phyloP scores from a whole-genome alignment of 2,329 filamentous ascomycete species.

The Calonectria pauciramosa region DNA sequence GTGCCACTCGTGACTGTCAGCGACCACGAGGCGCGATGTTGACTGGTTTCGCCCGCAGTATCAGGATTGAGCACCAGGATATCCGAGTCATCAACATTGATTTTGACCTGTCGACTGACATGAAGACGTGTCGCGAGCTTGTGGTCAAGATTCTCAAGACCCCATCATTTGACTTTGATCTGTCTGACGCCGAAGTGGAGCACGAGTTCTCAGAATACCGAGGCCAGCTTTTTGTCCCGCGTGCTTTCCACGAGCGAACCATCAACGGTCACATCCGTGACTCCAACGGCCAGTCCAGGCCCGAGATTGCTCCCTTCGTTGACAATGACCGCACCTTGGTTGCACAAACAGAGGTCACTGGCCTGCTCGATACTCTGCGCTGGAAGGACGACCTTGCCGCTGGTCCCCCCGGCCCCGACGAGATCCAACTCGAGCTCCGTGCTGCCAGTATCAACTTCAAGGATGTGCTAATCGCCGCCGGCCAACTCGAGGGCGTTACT shows the following conservation, averaged over 20 bases:
- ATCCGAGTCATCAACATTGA: constrained; percentile 18
- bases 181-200: constrained; percentile 7
- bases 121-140: neutral
- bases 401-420: constrained; percentile 15
- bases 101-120: constrained; percentile 7
- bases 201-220: constrained; percentile 17
- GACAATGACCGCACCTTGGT: constrained; percentile 15
- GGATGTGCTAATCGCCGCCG: constrained; percentile 12
- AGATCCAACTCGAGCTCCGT: constrained; percentile 12
- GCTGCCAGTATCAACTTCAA: constrained; percentile 22
- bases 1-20: constrained; percentile 10
- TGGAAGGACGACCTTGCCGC: constrained; percentile 18
- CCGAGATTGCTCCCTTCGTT: constrained; percentile 10
- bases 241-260: constrained; percentile 12
- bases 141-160: constrained; percentile 16
- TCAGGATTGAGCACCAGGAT: constrained; percentile 21
- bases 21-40: constrained; percentile 16
- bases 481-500: constrained; percentile 1
- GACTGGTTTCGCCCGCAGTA: constrained; percentile 16
- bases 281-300: constrained; percentile 13
- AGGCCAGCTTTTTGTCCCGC: constrained; percentile 14
- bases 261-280: constrained; percentile 10
- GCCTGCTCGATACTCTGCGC: constrained; percentile 16
- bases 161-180: constrained; percentile 15
- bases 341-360: constrained; percentile 14